These are phyloP conservation scores for Chimonanthus praecox DNA, from an alignment of 164 flowering plant genomes.

Conservation along the genomic window DNA sequence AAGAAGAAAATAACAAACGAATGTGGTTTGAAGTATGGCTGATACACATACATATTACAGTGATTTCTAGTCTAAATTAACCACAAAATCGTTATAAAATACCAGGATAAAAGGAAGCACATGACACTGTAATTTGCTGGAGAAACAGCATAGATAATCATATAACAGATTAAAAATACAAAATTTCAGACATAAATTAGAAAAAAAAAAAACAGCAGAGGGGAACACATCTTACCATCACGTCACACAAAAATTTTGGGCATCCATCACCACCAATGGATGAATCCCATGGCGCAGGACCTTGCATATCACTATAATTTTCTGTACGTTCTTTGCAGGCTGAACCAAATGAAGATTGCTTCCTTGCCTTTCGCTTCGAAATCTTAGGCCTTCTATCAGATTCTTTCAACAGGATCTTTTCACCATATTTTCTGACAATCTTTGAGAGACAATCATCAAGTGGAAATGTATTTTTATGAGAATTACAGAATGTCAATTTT, in stretches of 20 bases:
- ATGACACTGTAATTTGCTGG: no score
- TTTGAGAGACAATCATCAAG: constrained; percentile 44
- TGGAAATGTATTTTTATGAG: constrained; percentile 23
- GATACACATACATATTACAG: background rate
- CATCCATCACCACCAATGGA: constrained; percentile 79
- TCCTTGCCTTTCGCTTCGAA: constrained; percentile 55
- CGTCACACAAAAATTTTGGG: constrained; percentile 93
- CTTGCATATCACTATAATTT: constrained; percentile 47
- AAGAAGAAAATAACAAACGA: background rate
- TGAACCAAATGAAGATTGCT: constrained; percentile 18
- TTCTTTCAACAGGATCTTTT: constrained; percentile 62
- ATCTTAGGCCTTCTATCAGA: constrained; percentile 58
- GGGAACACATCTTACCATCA: constrained; percentile 56
- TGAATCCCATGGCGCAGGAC: constrained; percentile 80
- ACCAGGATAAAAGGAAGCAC: background rate
- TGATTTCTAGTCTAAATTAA: background rate
- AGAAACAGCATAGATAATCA: no score
- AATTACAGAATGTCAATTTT: constrained; percentile 15
- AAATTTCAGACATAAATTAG: background rate
- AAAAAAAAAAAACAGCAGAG: background rate
- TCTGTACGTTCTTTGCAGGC: constrained; percentile 24
- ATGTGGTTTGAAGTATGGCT: background rate
- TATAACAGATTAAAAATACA: background rate
- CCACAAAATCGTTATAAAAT: background rate
- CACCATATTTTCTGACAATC: constrained; percentile 53